Evolutionary conservation across 2,329 filamentous ascomycete genomes (phyloP).

Genomic region (Boeremia lycopersici): DNA sequence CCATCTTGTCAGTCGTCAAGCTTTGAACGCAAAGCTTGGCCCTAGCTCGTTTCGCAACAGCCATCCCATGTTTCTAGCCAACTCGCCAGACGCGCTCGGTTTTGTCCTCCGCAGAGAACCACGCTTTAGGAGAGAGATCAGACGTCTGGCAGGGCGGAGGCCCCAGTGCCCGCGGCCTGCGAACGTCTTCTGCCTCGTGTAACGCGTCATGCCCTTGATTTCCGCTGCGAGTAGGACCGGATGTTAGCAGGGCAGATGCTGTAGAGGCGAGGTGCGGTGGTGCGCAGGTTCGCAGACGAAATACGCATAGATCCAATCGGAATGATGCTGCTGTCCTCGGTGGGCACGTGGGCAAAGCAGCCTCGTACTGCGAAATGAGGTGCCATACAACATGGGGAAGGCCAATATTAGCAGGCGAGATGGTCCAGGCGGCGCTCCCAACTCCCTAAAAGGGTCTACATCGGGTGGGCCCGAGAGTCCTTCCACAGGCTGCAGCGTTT

Average conservation of each 20-base stretch:
- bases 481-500: conserved; percentile 2
- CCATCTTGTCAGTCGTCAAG: conserved; percentile 5
- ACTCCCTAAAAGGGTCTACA: neutral
- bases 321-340: neutral
- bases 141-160: conserved; percentile 1
- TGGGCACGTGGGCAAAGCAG: conserved; percentile 10
- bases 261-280: neutral
- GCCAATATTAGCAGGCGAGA: conserved; percentile 6
- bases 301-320: neutral
- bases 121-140: neutral
- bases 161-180: conserved; percentile 4
- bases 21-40: conserved; percentile 11
- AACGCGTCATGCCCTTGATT: neutral
- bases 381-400: conserved; percentile 5
- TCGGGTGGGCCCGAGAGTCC: neutral
- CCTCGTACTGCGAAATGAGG: conserved; percentile 17
- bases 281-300: neutral
- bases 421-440: conserved; percentile 4
- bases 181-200: conserved; percentile 5
- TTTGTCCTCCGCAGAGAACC: conserved; percentile 11
- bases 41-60: conserved; percentile 9
- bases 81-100: conserved; percentile 9
- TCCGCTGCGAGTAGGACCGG: too few species aligned
- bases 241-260: conserved; percentile 5
- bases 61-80: conserved; percentile 8